Conservation (phyloP, 192 early-diverging fungal species). For the Backusella liffmaniae region DNA sequence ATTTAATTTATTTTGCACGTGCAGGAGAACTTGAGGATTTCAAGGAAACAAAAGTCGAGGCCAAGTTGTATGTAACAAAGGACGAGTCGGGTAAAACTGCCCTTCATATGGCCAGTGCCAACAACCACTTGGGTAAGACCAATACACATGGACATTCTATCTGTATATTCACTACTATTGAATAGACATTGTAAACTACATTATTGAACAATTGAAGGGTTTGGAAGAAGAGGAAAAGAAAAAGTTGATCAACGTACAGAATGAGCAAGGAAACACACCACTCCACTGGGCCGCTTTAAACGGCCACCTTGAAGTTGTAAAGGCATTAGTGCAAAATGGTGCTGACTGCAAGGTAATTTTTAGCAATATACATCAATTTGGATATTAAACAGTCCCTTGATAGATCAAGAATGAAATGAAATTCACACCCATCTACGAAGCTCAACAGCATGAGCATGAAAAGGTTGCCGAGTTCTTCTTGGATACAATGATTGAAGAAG, state of each 20-base stretch:
- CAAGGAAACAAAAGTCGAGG: conserved; percentile 32
- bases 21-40: conserved; percentile 77
- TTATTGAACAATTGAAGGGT: conserved; percentile 39
- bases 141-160: too few relatives aligned
- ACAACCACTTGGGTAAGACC: conserved; percentile 63
- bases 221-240: conserved; percentile 14
- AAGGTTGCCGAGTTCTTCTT: conserved; percentile 52
- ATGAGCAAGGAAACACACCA: conserved; percentile 66
- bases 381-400: neutral
- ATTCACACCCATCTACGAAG: conserved; percentile 49
- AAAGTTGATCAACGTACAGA: conserved; percentile 49
- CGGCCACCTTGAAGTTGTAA: conserved; percentile 67
- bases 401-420: conserved; percentile 51
- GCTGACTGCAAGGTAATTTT: conserved; percentile 60
- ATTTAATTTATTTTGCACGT: conserved; percentile 67
- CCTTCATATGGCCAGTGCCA: conserved; percentile 81
- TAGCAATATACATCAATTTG: neutral
- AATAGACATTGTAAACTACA: conserved; percentile 53
- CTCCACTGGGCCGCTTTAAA: conserved; percentile 88
- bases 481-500: conserved; percentile 49
- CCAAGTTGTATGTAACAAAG: conserved; percentile 34
- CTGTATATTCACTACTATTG: too few relatives aligned
- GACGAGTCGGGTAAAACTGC: conserved; percentile 63
- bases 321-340: conserved; percentile 57
- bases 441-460: conserved; percentile 46